phyloP scores from a whole-genome alignment of 2,329 filamentous ascomycete species.

The Penicillium capsulatum region DNA sequence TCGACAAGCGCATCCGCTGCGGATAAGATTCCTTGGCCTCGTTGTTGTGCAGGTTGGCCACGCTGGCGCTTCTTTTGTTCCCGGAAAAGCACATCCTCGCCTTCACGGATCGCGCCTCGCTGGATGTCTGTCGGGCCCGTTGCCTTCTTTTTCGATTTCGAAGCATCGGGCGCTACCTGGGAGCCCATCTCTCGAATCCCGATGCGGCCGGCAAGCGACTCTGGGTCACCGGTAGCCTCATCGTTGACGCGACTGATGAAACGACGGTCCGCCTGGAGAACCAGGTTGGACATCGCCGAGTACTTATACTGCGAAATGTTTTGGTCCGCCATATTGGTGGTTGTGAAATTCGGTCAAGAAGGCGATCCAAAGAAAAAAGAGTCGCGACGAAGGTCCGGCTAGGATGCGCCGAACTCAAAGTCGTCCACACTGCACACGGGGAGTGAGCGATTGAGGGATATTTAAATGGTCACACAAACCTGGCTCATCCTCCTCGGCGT shows the following conservation, averaged over 20 bases:
- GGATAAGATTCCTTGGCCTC: slow-evolving; percentile 73
- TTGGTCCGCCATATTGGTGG: slow-evolving; percentile 61
- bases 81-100: slow-evolving; percentile 74
- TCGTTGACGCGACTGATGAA: slow-evolving; percentile 90
- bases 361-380: slow-evolving; percentile 12
- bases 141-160: slow-evolving; percentile 71
- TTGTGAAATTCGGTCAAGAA: slow-evolving; percentile 12
- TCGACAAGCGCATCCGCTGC: slow-evolving; percentile 84
- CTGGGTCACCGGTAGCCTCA: slow-evolving; percentile 93
- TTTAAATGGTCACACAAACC: slow-evolving; percentile 34
- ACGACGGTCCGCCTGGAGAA: slow-evolving; percentile 97
- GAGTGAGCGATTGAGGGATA: slow-evolving; percentile 19
- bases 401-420: slow-evolving; percentile 32
- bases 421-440: slow-evolving; percentile 32
- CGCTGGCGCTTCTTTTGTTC: slow-evolving; percentile 83
- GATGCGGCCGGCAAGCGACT: slow-evolving; percentile 91
- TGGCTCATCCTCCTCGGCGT: slow-evolving; percentile 36
- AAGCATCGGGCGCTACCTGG: slow-evolving; percentile 69
- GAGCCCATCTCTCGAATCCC: slow-evolving; percentile 93
- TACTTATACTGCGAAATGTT: slow-evolving; percentile 96
- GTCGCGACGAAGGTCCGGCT: slow-evolving; percentile 29
- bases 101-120: slow-evolving; percentile 71
- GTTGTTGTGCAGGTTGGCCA: slow-evolving; percentile 64
- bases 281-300: slow-evolving; percentile 99
- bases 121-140: slow-evolving; percentile 65